These are phyloP conservation scores for Ascochyta lentis DNA, from an alignment of 2,329 filamentous ascomycete species.

Conservation along the genomic window DNA sequence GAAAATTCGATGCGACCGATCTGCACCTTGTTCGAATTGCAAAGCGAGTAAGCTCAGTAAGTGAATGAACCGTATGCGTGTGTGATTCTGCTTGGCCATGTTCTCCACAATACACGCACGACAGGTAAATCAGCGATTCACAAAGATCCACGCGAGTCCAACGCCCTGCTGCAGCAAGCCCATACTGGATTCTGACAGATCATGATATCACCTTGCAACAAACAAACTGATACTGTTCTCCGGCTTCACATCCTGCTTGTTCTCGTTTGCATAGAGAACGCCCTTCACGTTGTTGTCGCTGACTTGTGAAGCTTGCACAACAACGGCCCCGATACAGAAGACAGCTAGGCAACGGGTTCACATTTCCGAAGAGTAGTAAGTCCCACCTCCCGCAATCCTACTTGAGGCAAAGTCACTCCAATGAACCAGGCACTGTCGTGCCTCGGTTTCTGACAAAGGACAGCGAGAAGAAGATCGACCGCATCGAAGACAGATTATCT, in stretches of 20 bases:
- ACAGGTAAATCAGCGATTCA: neutral
- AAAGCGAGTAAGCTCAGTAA: conserved; percentile 45
- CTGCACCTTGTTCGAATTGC: conserved; percentile 47
- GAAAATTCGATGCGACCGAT: conserved; percentile 46
- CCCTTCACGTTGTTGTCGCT: conserved; percentile 6
- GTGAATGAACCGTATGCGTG: conserved; percentile 3
- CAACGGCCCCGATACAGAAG: conserved; percentile 42
- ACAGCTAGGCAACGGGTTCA: conserved; percentile 43
- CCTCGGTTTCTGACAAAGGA: conserved; percentile 20
- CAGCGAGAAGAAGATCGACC: conserved; percentile 61
- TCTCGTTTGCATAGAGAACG: neutral
- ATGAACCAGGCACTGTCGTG: neutral
- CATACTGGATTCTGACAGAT: neutral
- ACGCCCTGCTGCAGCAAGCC: neutral
- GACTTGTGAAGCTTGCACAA: conserved; percentile 38
- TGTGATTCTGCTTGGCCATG: neutral
- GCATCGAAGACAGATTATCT: conserved; percentile 58
- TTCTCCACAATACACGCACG: neutral
- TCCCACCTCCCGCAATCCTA: neutral
- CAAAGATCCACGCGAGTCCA: neutral
- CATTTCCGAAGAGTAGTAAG: conserved; percentile 49
- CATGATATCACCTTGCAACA: neutral
- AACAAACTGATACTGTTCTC: neutral
- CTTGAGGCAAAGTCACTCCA: neutral
- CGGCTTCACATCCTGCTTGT: neutral